These are phyloP conservation scores for Cladosporium phlei DNA, from an alignment of 2,329 filamentous ascomycete species.

Conservation along the genomic window DNA sequence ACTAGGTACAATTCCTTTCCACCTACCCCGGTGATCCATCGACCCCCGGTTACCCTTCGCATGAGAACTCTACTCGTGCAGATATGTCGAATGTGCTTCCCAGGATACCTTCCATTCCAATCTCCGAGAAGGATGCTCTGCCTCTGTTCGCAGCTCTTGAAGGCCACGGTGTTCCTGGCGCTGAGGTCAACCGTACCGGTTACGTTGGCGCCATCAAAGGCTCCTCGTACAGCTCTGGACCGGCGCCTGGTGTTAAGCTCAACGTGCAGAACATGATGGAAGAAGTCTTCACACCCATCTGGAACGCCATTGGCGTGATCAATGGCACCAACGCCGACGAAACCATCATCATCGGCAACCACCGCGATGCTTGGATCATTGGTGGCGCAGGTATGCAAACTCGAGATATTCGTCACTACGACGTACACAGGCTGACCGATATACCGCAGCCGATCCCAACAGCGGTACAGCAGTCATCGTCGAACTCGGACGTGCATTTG, in stretches of 20 bases:
- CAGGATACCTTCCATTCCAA: constrained; percentile 77
- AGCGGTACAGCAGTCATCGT: constrained; percentile 47
- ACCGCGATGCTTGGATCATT: constrained; percentile 52
- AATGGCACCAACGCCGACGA: constrained; percentile 59
- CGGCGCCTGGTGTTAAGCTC: constrained; percentile 64
- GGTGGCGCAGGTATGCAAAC: constrained; percentile 38
- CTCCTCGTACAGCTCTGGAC: constrained; percentile 69
- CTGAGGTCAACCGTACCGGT: constrained; percentile 51
- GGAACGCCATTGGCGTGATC: constrained; percentile 69
- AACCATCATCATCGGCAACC: constrained; percentile 50
- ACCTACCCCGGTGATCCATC: constrained; percentile 62
- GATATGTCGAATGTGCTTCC: constrained; percentile 63
- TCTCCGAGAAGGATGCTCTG: constrained; percentile 76
- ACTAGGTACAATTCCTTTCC: constrained; percentile 67
- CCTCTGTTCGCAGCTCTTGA: constrained; percentile 79
- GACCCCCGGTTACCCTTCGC: constrained; percentile 81
- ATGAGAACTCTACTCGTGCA: constrained; percentile 68
- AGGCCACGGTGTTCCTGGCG: constrained; percentile 64
- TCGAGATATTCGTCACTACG: not conserved
- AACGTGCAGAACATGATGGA: constrained; percentile 76
- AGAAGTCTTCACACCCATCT: constrained; percentile 74
- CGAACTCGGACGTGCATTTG: constrained; percentile 48
- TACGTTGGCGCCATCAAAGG: constrained; percentile 64
- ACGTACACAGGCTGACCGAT: not conserved
- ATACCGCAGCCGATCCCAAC: constrained; percentile 42